These are phyloP conservation scores for Boletus rex-veris DNA, from an alignment of 768 basidiomycete genomes.

Conservation along the genomic window DNA sequence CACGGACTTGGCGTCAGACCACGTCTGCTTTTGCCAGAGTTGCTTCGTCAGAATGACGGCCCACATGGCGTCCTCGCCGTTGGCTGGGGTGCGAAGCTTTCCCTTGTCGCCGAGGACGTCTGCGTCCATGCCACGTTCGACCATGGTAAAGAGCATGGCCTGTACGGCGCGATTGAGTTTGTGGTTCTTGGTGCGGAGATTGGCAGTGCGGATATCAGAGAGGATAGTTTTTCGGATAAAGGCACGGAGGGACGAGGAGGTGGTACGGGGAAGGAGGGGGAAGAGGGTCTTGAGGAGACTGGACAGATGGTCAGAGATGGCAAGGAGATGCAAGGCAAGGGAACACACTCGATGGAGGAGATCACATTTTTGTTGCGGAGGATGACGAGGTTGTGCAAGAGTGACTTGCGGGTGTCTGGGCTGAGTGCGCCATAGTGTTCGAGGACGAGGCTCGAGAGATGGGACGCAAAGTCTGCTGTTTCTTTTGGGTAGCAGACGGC, in stretches of 20 bases:
- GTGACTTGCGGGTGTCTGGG: slow-evolving; percentile 77
- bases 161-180: slow-evolving; percentile 96
- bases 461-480: slow-evolving; percentile 79
- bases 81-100: slow-evolving; percentile 48
- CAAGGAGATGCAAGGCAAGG: neutral
- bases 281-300: slow-evolving; percentile 92
- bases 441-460: slow-evolving; percentile 73
- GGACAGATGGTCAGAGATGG: slow-evolving; percentile 4
- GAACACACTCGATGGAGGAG: slow-evolving; percentile 81
- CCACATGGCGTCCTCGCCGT: slow-evolving; percentile 93
- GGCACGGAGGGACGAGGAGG: slow-evolving; percentile 75
- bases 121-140: slow-evolving; percentile 85
- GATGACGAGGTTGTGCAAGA: slow-evolving; percentile 91
- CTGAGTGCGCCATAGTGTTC: slow-evolving; percentile 72
- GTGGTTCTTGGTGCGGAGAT: slow-evolving; percentile 84
- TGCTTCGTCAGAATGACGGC: slow-evolving; percentile 92
- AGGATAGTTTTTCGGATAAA: slow-evolving; percentile 93
- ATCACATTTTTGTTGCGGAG: slow-evolving; percentile 91
- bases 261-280: slow-evolving; percentile 91
- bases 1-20: slow-evolving; percentile 91
- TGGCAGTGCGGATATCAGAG: slow-evolving; percentile 89
- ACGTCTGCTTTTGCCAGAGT: slow-evolving; percentile 89
- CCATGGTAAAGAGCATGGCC: slow-evolving; percentile 93
- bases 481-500: slow-evolving; percentile 80
- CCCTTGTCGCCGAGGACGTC: slow-evolving; percentile 84